phyloP scores from a whole-genome alignment of 176 grass and related monocot species.

The Coix lacrymajobi region DNA sequence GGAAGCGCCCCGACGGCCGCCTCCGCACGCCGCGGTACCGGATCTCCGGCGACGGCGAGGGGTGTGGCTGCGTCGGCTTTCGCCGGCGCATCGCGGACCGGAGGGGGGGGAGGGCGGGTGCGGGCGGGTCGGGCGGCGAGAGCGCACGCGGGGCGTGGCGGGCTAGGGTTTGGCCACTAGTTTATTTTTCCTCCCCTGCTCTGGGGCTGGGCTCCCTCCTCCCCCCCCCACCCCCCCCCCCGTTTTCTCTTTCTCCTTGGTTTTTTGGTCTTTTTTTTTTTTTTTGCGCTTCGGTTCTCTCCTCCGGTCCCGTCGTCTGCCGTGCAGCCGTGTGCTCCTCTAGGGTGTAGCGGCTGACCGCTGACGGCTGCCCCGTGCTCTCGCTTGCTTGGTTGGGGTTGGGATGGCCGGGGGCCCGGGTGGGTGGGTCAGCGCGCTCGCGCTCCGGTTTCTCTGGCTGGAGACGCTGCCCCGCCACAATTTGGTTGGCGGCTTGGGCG shows the following conservation, averaged over 20 bases:
- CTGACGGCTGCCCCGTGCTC: background rate
- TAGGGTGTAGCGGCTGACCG: no score
- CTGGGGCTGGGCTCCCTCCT: background rate
- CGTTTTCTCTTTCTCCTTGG: background rate
- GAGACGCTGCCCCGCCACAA: background rate
- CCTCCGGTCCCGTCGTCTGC: background rate
- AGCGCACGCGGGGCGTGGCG: background rate
- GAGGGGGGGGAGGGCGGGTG: no score
- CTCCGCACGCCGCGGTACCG: slow-evolving; percentile 71
- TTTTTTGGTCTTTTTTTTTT: background rate
- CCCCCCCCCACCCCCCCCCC: background rate
- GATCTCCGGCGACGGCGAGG: slow-evolving; percentile 47
- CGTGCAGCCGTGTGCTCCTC: background rate
- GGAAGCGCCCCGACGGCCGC: slow-evolving; percentile 70
- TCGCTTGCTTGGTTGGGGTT: background rate
- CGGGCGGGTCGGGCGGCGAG: background rate
- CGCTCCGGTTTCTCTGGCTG: background rate
- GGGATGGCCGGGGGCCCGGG: no score
- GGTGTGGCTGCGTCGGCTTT: slow-evolving; percentile 24
- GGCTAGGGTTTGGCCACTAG: slow-evolving; percentile 48
- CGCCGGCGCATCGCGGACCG: slow-evolving; percentile 39
- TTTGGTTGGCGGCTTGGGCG: background rate
- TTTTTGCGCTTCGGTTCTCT: slow-evolving; percentile 23
- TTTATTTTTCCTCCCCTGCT: background rate
- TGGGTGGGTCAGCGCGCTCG: background rate